Conservation (phyloP, 495 filamentous ascomycete species). For the Podospora pseudoanserina region DNA sequence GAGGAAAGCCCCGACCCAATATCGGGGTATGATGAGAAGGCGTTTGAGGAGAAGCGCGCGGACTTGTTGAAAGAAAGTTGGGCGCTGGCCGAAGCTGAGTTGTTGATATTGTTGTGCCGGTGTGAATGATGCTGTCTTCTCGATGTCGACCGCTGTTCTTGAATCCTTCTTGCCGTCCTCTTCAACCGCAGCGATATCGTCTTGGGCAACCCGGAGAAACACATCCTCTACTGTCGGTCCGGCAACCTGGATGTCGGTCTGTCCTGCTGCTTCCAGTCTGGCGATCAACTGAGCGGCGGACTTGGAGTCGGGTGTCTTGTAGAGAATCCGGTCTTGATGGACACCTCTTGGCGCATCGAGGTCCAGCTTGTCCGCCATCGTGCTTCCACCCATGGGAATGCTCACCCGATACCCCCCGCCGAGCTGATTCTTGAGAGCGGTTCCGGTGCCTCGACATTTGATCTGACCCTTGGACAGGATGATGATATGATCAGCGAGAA, state of each 20-base stretch:
- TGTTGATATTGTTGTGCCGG: not conserved
- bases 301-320: constrained; percentile 57
- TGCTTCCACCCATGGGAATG: constrained; percentile 44
- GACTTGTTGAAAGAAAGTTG: constrained; percentile 22
- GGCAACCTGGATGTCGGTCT: constrained; percentile 64
- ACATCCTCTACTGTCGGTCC: constrained; percentile 83
- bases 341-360: constrained; percentile 44
- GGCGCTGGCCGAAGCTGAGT: constrained; percentile 16
- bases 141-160: not conserved
- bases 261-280: constrained; percentile 54
- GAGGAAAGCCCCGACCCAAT: constrained; percentile 21
- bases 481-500: constrained; percentile 69
- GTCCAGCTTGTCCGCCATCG: constrained; percentile 41
- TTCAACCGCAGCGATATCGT: constrained; percentile 41
- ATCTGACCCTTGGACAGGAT: constrained; percentile 67
- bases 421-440: constrained; percentile 61
- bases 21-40: constrained; percentile 19
- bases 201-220: constrained; percentile 72
- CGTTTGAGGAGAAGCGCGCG: constrained; percentile 20
- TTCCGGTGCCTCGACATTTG: constrained; percentile 65
- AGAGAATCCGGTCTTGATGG: constrained; percentile 63
- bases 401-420: constrained; percentile 74
- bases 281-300: constrained; percentile 60
- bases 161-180: constrained; percentile 13
- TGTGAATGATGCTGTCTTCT: constrained; percentile 5